Conservation (phyloP, 2,329 filamentous ascomycete genomes). For the Venturia carpophila region DNA sequence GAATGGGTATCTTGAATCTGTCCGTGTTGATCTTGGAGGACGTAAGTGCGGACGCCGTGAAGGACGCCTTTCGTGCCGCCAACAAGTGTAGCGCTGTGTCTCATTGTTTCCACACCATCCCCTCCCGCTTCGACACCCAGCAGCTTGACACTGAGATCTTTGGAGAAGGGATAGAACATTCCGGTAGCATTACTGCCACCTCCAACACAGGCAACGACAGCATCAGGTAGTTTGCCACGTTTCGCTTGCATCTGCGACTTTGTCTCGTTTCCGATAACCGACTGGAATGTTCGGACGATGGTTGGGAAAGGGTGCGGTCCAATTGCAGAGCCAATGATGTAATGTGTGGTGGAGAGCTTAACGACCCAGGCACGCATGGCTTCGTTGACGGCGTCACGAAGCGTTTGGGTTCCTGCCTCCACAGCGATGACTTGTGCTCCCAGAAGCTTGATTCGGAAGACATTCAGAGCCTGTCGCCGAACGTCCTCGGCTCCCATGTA, state of each 20-base stretch:
- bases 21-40: constrained; percentile 85
- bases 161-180: constrained; percentile 96
- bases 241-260: constrained; percentile 82
- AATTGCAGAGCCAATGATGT: constrained; percentile 96
- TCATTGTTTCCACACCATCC: constrained; percentile 76
- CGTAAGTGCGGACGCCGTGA: constrained; percentile 92
- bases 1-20: constrained; percentile 96
- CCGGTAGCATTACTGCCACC: constrained; percentile 91
- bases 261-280: constrained; percentile 89
- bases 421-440: constrained; percentile 90
- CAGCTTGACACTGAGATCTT: constrained; percentile 76
- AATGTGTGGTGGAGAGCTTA: constrained; percentile 87
- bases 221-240: constrained; percentile 84
- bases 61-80: constrained; percentile 86
- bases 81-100: constrained; percentile 81
- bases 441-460: constrained; percentile 95
- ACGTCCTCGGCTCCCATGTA: constrained; percentile 99
- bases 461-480: constrained; percentile 88
- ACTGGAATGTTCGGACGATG: constrained; percentile 96
- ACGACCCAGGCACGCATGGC: constrained; percentile 91
- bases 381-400: constrained; percentile 74
- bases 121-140: constrained; percentile 93
- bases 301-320: constrained; percentile 97
- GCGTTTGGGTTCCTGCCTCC: constrained; percentile 70
- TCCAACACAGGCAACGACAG: constrained; percentile 92